Base-by-base conservation (phyloP, 2,329 filamentous ascomycete species). In the Hawksworthiomyces lignivorus region DNA sequence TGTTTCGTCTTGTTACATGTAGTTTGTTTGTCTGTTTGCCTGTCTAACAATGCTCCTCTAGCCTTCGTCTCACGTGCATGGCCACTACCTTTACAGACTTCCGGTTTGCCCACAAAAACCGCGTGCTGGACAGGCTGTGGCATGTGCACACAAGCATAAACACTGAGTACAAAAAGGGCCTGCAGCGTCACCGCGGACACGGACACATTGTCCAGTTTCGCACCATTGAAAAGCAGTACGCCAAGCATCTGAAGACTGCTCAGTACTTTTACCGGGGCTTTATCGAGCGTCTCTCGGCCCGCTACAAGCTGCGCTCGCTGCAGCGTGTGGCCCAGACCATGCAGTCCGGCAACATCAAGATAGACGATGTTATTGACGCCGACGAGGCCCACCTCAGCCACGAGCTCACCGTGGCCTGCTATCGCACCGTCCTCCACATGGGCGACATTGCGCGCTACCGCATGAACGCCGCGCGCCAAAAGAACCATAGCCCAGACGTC, bases 391-490 rank as follows among this genome's bases (percentile, higher is more conserved):
- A 71, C 11, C 61, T 86, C 38, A 72, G 72, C 46, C 60, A 65
- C n/a, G 64, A 72, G 49, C 75, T 94, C 43, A 68, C 87, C 30
- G 66, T 72, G 43, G 88, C 87, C 4, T 94, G 86, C 58, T 84
- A 95, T 63, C 77, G 80, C 43, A 87, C 85, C 5, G 70, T 97
- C 42, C 82, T 96, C 46, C 87, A 84, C 50, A 75, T 97, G 9
- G 92, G 92, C 26, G 92, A 98, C 59, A 72, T 98, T 36, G 86
- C 86, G 37, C 80, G 92, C 48, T 98, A 96, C 62, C 82, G 89
- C 41, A 38, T 50, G 28, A 71, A 73, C 41, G 84, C 90, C 56
- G 69, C 86, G 45, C 79, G 82, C 45, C 74, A 73, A 46, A 88
- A 84, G 59, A 75, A 79, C 49, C 80, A 80, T 40, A 84, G 84